Base-by-base conservation (phyloP, 2,329 filamentous ascomycete species). In the Raffaelea ambrosiae region DNA sequence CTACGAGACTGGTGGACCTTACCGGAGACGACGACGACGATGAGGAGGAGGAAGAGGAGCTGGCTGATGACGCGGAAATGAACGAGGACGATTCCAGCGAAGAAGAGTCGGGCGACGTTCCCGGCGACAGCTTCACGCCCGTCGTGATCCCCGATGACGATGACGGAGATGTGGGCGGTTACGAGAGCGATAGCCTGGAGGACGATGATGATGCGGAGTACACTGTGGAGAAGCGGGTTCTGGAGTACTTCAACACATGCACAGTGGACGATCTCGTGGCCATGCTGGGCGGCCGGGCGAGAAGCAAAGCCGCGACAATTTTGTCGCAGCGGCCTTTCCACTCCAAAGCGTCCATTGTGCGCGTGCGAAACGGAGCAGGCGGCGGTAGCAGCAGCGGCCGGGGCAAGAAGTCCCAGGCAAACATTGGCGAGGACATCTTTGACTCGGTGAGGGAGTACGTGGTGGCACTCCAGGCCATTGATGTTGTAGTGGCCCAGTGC, bases 241-340 rank as follows among this genome's bases (percentile, higher is more conserved):
- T 97, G 23, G 75, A 81, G 8, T 94, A 89, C 58, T 82, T 98
- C 64, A 97, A 97, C 59, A 80, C 74, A 0, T 93, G 87, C 61
- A 79, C 81, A 5, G 69, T 79, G 10, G 77, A 83, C 33, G 87
- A 91, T 49, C 76, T 98, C 39, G 79, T 85, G 2, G 90, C 95
- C 55, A 83, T 96, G 51, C 48, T 56, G 51, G 88, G 88, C 1
- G 83, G 82, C 29, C 81, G 86, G 51, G 83, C 84, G 33, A 76
- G 84, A 54, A 78, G 82, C 5, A 74, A 83, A 42, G 82, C 90
- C 2, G 73, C 83, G 40, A 66, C 79, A 14, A 75, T 97, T 48
- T 68, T 95, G 11, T 76, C 79, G 1, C 76, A 86, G 52, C 81
- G 88, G 10, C 91, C 91, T 0, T 97, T 95, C 61, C 62, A 61